phyloP scores from a whole-genome alignment of 129 eudicot genomes.

The Flaveria sonorensis region DNA sequence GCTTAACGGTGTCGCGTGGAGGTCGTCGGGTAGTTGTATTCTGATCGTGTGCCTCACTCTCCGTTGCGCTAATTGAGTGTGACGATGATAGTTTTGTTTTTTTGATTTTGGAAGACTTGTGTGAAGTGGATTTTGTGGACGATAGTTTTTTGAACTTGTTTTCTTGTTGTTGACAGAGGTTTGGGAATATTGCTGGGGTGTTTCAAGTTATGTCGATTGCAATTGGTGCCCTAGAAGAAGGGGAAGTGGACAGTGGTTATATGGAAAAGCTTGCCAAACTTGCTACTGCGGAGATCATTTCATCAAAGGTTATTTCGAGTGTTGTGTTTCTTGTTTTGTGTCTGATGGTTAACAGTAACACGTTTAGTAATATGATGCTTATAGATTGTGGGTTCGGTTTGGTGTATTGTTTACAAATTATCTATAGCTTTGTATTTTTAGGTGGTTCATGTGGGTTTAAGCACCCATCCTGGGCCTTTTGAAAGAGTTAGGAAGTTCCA shows the following conservation, averaged over 20 bases:
- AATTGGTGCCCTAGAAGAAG: constrained; percentile 65
- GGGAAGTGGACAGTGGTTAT: constrained; percentile 61
- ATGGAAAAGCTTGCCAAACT: constrained; percentile 83
- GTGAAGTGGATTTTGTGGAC: constrained; percentile 4
- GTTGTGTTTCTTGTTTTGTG: not conserved
- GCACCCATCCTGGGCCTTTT: too few species aligned
- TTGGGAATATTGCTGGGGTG: constrained; percentile 85
- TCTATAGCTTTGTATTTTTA: constrained; percentile 9
- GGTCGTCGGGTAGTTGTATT: constrained; percentile 77
- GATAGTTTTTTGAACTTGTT: constrained; percentile 8
- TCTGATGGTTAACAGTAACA: not conserved
- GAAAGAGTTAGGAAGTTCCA: not conserved
- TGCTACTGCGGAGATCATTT: constrained; percentile 82
- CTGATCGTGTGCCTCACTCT: not conserved
- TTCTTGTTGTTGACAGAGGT: constrained; percentile 53
- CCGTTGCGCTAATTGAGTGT: constrained; percentile 11
- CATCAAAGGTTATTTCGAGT: constrained; percentile 65
- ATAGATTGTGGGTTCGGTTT: not conserved
- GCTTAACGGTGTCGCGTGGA: constrained; percentile 85
- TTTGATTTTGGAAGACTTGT: not conserved
- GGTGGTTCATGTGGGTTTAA: not conserved
- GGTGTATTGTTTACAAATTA: not conserved
- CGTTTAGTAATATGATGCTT: not conserved
- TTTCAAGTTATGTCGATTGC: constrained; percentile 93
- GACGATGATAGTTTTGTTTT: too few species aligned